Evolutionary conservation across 1,139 yeast genomes (phyloP).

Genomic region (Meyerozyma smithsonii): DNA sequence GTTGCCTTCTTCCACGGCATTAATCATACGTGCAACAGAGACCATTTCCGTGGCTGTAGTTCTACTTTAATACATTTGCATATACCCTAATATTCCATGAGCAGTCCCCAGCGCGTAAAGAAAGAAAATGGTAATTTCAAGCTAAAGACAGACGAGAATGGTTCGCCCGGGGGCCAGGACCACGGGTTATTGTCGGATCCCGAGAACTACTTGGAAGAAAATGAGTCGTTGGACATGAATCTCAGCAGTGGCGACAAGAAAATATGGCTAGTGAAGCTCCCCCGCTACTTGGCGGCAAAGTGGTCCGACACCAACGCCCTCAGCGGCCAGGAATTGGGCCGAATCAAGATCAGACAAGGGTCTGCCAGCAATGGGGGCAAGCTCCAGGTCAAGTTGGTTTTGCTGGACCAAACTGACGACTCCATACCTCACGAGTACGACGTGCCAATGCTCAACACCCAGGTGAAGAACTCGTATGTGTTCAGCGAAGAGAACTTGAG

Average conservation of each 20-base stretch:
- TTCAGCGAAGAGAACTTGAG: slow-evolving; percentile 84
- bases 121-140: slow-evolving; percentile 1
- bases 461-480: slow-evolving; percentile 81
- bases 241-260: slow-evolving; percentile 52
- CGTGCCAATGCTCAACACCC: slow-evolving; percentile 68
- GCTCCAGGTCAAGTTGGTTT: slow-evolving; percentile 52
- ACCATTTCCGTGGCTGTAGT: neutral
- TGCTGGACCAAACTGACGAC: slow-evolving; percentile 39
- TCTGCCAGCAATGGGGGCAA: slow-evolving; percentile 33
- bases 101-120: slow-evolving; percentile 2
- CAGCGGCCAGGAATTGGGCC: slow-evolving; percentile 76
- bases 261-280: slow-evolving; percentile 89
- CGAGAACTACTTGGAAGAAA: slow-evolving; percentile 45
- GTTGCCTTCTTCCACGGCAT: neutral
- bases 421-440: slow-evolving; percentile 81
- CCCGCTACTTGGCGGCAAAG: slow-evolving; percentile 76
- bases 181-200: slow-evolving; percentile 40
- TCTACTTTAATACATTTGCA: neutral
- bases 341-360: slow-evolving; percentile 62
- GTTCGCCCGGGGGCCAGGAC: slow-evolving; percentile 7
- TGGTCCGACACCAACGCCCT: slow-evolving; percentile 67
- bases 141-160: neutral
- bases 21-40: neutral
- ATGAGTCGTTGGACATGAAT: slow-evolving; percentile 63
- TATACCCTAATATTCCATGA: neutral